Conservation (phyloP, 176 grass and related monocot species). For the Ensete ventricosum region DNA sequence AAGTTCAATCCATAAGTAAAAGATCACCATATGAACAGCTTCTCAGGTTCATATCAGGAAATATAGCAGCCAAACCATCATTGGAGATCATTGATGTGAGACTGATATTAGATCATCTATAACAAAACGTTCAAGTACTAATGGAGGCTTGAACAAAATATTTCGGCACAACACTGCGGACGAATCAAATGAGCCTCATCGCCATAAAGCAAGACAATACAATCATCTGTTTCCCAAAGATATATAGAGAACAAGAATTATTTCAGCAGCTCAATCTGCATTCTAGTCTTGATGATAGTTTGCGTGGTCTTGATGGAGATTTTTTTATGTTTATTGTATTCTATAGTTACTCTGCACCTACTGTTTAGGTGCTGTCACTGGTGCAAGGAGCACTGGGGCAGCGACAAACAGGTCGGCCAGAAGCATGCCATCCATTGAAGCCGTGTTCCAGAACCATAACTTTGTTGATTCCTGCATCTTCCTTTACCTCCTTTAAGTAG, state of each 20-base stretch:
- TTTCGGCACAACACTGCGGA: background rate
- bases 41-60: no score
- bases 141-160: no score
- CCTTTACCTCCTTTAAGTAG: conserved; percentile 43
- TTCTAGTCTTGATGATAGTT: background rate
- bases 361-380: conserved; percentile 17
- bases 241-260: background rate
- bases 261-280: background rate
- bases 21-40: no score
- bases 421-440: conserved; percentile 75
- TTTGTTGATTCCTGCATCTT: conserved; percentile 43
- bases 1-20: no score
- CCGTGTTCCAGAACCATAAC: conserved; percentile 70
- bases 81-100: background rate
- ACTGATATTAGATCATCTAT: background rate
- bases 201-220: background rate
- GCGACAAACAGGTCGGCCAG: conserved; percentile 54
- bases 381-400: conserved; percentile 69
- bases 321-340: background rate
- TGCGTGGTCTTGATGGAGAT: background rate
- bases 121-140: background rate
- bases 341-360: background rate
- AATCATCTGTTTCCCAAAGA: background rate
- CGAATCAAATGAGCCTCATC: background rate
- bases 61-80: background rate